Evolutionary conservation across 192 early-diverging fungal genomes (phyloP), one percentile per base, ranked within the genome.

Genomic region (Lobosporangium transversale): DNA sequence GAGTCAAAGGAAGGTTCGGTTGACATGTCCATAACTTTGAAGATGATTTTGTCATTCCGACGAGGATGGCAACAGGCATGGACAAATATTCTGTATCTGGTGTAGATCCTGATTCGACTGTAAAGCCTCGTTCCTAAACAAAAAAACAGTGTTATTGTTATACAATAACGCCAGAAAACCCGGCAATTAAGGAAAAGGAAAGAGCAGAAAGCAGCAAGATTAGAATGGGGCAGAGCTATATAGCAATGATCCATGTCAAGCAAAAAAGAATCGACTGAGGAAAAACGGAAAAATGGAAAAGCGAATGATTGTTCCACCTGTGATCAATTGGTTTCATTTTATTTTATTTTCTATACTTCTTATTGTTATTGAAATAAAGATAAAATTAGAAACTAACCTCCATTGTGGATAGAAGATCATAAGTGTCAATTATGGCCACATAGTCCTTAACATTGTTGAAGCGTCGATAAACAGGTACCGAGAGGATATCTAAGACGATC

Each of bases 401-500:
- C 24, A 84, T 33, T 21, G 79, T 68, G 21, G 70, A 80, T 14
- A 88, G 30, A 24, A 88, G 59, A 53, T 86, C 85, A 36, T 83
- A 76, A 8, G 66, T 79, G 57, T 79, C 82, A 37, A 88, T 82
- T 60, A 88, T 85, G 36, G 83, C 68, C 33, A 86, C 53, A 40
- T 85, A 84, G 50, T 70, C 62, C 58, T 84, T 85, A 15, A 69
- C 65, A 10, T 67, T 57, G 51, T 56, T 70, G 36, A 68, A 58
- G 11, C 26, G 44, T 23, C 74, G 66, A 65, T 88, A 88, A 14
- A 88, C 85, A 18, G 87, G 87, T 11, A 86, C 80, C 33, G 85
- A 85, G 8, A 85, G 57, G 27, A 88, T 88, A 57, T 88, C 78
- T 71, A 20, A 6, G 31, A 36, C 11, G 37, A 11, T 52, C 45